Evolutionary conservation across 2,329 filamentous ascomycete species (phyloP).

Genomic region (Beauveria sp.): DNA sequence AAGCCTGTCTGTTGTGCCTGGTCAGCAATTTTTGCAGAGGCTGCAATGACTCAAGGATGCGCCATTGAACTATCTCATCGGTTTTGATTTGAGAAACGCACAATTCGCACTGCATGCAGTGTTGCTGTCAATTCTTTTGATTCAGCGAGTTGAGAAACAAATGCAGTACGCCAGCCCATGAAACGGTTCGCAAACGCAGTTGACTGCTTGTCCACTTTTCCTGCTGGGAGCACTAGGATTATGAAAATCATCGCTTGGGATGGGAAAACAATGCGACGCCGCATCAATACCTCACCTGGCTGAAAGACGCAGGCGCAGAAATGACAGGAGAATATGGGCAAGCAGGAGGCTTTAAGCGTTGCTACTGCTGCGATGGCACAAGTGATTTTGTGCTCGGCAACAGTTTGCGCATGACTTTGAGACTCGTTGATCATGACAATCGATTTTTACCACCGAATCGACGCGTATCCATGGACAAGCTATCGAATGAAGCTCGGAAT

Average conservation of each 20-base stretch:
- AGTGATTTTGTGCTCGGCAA: conserved; percentile 5
- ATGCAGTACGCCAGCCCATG: not conserved
- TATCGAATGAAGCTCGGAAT: conserved; percentile 25
- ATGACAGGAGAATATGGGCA: not conserved
- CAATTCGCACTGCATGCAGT: not conserved
- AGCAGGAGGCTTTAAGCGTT: conserved; percentile 1
- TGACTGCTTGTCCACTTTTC: conserved; percentile 2
- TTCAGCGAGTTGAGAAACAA: conserved; percentile 6
- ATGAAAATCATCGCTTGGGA: not conserved
- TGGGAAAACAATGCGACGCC: not conserved
- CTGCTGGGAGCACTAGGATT: not conserved
- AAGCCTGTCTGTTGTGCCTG: conserved; percentile 31
- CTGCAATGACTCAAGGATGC: conserved; percentile 8
- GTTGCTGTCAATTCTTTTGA: conserved; percentile 8
- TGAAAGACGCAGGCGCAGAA: not conserved
- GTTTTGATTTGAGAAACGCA: conserved; percentile 11
- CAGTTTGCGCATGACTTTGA: not conserved
- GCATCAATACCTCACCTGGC: not conserved
- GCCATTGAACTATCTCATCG: conserved; percentile 11
- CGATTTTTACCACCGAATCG: not conserved
- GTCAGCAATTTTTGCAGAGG: conserved; percentile 36
- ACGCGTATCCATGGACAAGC: conserved; percentile 19
- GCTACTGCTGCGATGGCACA: not conserved
- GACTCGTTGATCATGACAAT: conserved; percentile 1
- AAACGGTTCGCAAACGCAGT: not conserved